Conservation (phyloP, 2,329 filamentous ascomycete species). For the Periglandula ipomoeae region DNA sequence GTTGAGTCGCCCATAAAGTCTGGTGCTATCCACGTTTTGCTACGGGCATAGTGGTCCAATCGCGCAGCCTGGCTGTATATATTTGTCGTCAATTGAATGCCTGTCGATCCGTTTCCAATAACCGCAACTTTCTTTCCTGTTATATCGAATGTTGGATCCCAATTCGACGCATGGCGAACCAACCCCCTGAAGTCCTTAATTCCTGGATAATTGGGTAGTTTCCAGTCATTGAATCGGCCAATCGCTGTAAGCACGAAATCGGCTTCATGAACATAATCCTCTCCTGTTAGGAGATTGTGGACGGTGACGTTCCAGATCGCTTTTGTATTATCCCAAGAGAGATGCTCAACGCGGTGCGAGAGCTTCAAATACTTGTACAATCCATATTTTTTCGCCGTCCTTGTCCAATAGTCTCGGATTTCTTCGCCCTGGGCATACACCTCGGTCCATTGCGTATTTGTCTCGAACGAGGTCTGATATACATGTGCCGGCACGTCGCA, state of each 20-base stretch:
- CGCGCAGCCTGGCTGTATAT: slow-evolving; percentile 38
- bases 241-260: slow-evolving; percentile 56
- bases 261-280: no score
- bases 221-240: slow-evolving; percentile 58
- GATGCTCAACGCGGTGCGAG: slow-evolving; percentile 45
- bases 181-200: slow-evolving; percentile 44
- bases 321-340: slow-evolving; percentile 45
- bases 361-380: slow-evolving; percentile 51
- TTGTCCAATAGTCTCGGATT: slow-evolving; percentile 59
- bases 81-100: slow-evolving; percentile 47
- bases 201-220: slow-evolving; percentile 51
- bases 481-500: slow-evolving; percentile 63
- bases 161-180: slow-evolving; percentile 52
- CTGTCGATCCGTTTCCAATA: slow-evolving; percentile 55
- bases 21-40: slow-evolving; percentile 60
- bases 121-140: slow-evolving; percentile 43
- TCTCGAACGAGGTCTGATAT: slow-evolving; percentile 59
- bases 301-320: no score
- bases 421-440: slow-evolving; percentile 58
- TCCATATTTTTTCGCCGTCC: slow-evolving; percentile 51
- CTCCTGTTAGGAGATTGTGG: no score
- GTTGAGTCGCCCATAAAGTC: slow-evolving; percentile 52
- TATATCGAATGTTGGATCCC: slow-evolving; percentile 43
- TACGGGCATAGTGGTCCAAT: slow-evolving; percentile 57
- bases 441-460: slow-evolving; percentile 61